Conservation (phyloP, 495 filamentous ascomycete species). For the Hapsidospora chrysogenum region DNA sequence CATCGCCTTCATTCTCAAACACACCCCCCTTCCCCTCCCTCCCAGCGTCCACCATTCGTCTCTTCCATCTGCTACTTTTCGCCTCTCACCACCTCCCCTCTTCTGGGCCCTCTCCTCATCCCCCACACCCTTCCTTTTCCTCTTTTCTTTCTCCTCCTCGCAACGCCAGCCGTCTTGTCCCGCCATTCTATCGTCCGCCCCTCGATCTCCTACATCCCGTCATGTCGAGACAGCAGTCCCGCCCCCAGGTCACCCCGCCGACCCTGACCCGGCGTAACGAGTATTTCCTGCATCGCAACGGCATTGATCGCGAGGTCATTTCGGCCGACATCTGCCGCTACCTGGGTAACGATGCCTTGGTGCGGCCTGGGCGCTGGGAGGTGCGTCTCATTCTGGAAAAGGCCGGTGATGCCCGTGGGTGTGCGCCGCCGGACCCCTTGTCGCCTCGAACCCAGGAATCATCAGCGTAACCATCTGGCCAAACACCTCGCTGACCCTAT, state of each 20-base stretch:
- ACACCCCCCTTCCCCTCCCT: slow-evolving; percentile 6
- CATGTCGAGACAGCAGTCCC: slow-evolving; percentile 21
- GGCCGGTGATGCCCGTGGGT: not conserved
- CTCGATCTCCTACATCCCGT: slow-evolving; percentile 1
- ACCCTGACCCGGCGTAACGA: slow-evolving; percentile 47
- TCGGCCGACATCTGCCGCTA: slow-evolving; percentile 91
- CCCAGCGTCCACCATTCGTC: slow-evolving; percentile 13
- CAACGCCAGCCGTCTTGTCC: slow-evolving; percentile 2
- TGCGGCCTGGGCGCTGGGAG: slow-evolving; percentile 69
- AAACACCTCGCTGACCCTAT: slow-evolving; percentile 8
- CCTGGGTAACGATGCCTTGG: slow-evolving; percentile 79
- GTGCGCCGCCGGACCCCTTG: slow-evolving; percentile 6
- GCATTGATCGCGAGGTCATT: slow-evolving; percentile 87
- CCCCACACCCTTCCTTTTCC: slow-evolving; percentile 10
- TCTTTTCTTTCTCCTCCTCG: slow-evolving; percentile 4
- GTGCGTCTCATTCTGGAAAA: slow-evolving; percentile 28
- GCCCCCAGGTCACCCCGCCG: slow-evolving; percentile 22
- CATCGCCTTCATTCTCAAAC: no score
- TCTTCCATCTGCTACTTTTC: slow-evolving; percentile 3
- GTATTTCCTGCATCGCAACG: slow-evolving; percentile 77
- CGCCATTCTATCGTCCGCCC: slow-evolving; percentile 2
- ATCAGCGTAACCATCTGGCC: not conserved
- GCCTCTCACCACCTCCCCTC: slow-evolving; percentile 7
- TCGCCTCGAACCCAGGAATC: slow-evolving; percentile 3
- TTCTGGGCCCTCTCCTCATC: no score